Base-by-base conservation (phyloP, 176 grass and related monocot genomes). In the Ampelocalamus luodianensis region DNA sequence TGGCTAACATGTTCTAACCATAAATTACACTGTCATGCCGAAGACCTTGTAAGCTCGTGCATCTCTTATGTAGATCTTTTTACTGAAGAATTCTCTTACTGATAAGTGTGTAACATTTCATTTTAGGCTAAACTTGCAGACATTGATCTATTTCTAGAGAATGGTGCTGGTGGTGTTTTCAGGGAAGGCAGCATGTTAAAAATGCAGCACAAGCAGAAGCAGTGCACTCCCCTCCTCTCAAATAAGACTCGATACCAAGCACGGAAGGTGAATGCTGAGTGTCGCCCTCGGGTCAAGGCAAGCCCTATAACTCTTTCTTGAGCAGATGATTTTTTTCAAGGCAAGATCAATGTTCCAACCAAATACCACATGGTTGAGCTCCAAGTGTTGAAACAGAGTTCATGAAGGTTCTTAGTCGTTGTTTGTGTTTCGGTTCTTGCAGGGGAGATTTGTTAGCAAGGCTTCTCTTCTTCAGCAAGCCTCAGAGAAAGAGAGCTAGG, bases 211-310 rank as follows among this genome's bases (percentile, higher is more conserved):
- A 96, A 86, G 44, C 91, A 99, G 86, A 99, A 99, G 90, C 83
- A 87, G 24, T 89, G 88, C 59, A 92, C 45, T 4, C 85, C 91
- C 20, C 81, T 96, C 20, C 90, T 94, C 61, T 85, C 88, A 0
- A 99, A 99, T 86, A 94, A 92, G 83, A 90, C 90, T 24, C 84
- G 91, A 6, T 99, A 96, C 81, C 88, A 95, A 85, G 80, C 90
- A 65, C 76, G 88, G 38, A 95, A 95, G 83, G 83, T 72, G 62
- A 87, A 95, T 1, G 76, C 86, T 0, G 90, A 95, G 74, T 91
- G 79, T 29, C 90, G 91, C 22, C 96, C 96, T 76, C 89, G 96
- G 61, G 88, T 99, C 88, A 99, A 99, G 91, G 96, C 90, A 91
- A 94, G 93, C 73, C 69, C 82, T 88, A 82, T 40, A 76, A 74